Conservation (phyloP, 352 stramenopile species). For the Pythium grandisporangium region DNA sequence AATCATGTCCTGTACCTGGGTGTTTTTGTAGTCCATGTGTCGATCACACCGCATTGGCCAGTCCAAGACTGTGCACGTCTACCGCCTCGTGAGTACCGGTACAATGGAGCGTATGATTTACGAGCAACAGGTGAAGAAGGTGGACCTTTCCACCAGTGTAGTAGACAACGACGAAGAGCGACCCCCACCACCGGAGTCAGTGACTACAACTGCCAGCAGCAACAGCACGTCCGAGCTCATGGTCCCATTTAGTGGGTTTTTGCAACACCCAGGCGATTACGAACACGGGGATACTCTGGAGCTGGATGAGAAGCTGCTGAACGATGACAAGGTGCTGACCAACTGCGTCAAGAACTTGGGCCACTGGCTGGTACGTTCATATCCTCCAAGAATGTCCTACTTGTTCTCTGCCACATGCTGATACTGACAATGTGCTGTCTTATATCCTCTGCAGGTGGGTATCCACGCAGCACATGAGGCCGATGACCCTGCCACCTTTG, state of each 20-base stretch:
- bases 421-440: neutral
- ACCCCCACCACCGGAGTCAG: neutral
- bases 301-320: conserved; percentile 28
- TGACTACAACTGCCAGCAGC: neutral
- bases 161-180: conserved; percentile 38
- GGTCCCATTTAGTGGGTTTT: conserved; percentile 43
- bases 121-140: conserved; percentile 86
- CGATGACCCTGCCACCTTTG: too few species aligned
- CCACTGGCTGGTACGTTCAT: conserved; percentile 52
- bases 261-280: conserved; percentile 33
- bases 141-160: conserved; percentile 66
- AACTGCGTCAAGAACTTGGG: conserved; percentile 45
- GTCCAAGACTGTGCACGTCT: conserved; percentile 86
- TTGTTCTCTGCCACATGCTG: too few species aligned
- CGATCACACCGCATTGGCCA: conserved; percentile 87
- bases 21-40: conserved; percentile 79
- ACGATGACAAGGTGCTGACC: conserved; percentile 45
- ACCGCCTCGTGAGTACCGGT: conserved; percentile 87
- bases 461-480: conserved; percentile 27
- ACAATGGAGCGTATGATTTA: conserved; percentile 92
- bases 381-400: too few species aligned
- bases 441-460: conserved; percentile 31
- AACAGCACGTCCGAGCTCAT: conserved; percentile 1
- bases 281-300: conserved; percentile 10
- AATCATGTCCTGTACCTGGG: too few species aligned